phyloP scores from a whole-genome alignment of 371 early-diverging fungal genomes.

The Blakeslea trispora region DNA sequence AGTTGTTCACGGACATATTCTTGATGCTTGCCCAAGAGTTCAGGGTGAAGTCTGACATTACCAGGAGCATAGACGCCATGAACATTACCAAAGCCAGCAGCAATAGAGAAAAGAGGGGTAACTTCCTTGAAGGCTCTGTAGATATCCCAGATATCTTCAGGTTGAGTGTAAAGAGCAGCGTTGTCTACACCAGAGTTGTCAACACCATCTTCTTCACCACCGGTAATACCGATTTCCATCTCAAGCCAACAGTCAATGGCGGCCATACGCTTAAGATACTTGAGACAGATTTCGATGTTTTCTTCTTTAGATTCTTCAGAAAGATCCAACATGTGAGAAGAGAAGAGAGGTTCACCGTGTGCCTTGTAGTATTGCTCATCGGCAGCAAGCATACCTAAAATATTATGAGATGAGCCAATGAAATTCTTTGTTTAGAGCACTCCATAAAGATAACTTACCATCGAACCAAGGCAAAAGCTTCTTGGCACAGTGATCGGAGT shows the following conservation, averaged over 20 bases:
- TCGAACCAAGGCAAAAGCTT: conserved; percentile 95
- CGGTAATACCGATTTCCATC: conserved; percentile 96
- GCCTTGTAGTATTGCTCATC: conserved; percentile 89
- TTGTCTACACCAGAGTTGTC: conserved; percentile 90
- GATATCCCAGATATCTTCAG: conserved; percentile 91
- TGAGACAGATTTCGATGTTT: conserved; percentile 83
- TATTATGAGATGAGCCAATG: neutral
- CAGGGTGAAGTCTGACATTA: conserved; percentile 87
- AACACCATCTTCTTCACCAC: conserved; percentile 96
- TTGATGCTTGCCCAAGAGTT: conserved; percentile 88
- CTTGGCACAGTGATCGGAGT: conserved; percentile 95
- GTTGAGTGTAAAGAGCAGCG: conserved; percentile 85
- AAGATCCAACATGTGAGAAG: conserved; percentile 94
- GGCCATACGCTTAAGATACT: conserved; percentile 88
- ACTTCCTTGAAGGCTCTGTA: conserved; percentile 78
- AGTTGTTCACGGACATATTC: conserved; percentile 73
- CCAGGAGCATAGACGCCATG: conserved; percentile 94
- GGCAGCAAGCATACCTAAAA: conserved; percentile 73
- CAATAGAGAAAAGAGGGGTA: conserved; percentile 84
- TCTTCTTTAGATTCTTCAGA: conserved; percentile 89
- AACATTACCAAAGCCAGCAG: conserved; percentile 89
- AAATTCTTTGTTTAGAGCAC: neutral
- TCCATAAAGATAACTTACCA: conserved; percentile 35
- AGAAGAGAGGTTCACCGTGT: conserved; percentile 91
- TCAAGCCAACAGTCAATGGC: conserved; percentile 82